Conservation (phyloP, 352 stramenopile species). For the Phytophthora constricta region DNA sequence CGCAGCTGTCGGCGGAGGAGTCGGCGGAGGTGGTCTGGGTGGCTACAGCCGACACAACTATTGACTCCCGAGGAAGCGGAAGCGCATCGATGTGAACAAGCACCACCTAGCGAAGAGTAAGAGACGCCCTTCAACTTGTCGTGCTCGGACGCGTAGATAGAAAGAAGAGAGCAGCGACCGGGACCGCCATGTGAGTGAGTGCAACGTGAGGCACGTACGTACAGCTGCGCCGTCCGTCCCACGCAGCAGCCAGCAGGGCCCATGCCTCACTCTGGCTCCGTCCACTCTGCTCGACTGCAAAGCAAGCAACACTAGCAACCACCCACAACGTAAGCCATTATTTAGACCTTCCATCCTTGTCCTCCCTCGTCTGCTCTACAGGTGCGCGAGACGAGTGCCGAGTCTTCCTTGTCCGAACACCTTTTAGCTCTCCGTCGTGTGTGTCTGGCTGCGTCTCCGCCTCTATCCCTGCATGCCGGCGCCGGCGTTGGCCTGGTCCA, state of each 20-base stretch:
- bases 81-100: constrained; percentile 33
- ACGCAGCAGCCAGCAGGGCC: constrained; percentile 7
- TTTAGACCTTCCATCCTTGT: constrained; percentile 67
- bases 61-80: constrained; percentile 39
- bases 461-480: constrained; percentile 52
- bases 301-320: constrained; percentile 8
- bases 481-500: constrained; percentile 66
- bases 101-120: constrained; percentile 5
- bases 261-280: neutral
- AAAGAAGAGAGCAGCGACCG: neutral
- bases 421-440: neutral
- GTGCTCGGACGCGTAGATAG: constrained; percentile 30
- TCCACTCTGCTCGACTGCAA: neutral
- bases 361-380: too few relatives aligned
- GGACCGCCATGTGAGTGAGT: constrained; percentile 3
- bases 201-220: constrained; percentile 17
- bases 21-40: constrained; percentile 44
- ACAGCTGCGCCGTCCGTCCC: constrained; percentile 11
- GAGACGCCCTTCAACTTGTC: neutral
- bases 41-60: constrained; percentile 86
- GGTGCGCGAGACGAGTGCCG: too few relatives aligned
- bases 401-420: constrained; percentile 1
- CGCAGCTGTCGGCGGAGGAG: constrained; percentile 53
- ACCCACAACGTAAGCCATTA: constrained; percentile 48
- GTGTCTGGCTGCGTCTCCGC: too few relatives aligned